Conservation (phyloP, 129 eudicot genomes). For the Solidago caesia region DNA sequence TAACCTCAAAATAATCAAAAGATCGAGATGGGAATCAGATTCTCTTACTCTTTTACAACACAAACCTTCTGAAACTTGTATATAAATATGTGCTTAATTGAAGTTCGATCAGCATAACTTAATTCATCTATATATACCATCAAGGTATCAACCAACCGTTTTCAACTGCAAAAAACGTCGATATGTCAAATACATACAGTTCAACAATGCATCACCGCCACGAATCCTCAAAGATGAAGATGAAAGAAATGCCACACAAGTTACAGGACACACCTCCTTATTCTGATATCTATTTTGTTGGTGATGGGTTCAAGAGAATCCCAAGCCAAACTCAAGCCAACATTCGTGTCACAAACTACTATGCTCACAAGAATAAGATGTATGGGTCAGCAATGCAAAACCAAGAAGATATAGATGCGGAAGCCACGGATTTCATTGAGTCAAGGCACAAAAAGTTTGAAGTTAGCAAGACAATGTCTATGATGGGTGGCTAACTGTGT, state of each 20-base stretch:
- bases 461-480: conserved; percentile 40
- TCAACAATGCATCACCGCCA: conserved; percentile 13
- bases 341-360: conserved; percentile 14
- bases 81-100: conserved; percentile 17
- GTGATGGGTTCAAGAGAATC: conserved; percentile 24
- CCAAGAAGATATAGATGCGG: conserved; percentile 43
- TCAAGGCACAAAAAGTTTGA: conserved; percentile 48
- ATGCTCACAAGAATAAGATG: not conserved
- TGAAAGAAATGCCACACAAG: conserved; percentile 32
- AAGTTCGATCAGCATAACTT: not conserved
- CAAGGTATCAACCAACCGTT: conserved; percentile 6
- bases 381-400: not conserved
- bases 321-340: conserved; percentile 16
- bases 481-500: conserved; percentile 28
- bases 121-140: conserved; percentile 11
- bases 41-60: not conserved
- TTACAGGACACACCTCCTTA: conserved; percentile 43
- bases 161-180: not conserved
- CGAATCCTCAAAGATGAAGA: conserved; percentile 17
- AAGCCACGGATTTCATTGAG: conserved; percentile 54
- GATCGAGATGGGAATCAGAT: conserved; percentile 17
- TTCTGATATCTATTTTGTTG: conserved; percentile 27
- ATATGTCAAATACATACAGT: conserved; percentile 10
- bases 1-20: not conserved
- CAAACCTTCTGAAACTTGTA: conserved; percentile 2